Evolutionary conservation across 108 stramenopile species (phyloP).

Genomic region (Discostella stelligeroides): DNA sequence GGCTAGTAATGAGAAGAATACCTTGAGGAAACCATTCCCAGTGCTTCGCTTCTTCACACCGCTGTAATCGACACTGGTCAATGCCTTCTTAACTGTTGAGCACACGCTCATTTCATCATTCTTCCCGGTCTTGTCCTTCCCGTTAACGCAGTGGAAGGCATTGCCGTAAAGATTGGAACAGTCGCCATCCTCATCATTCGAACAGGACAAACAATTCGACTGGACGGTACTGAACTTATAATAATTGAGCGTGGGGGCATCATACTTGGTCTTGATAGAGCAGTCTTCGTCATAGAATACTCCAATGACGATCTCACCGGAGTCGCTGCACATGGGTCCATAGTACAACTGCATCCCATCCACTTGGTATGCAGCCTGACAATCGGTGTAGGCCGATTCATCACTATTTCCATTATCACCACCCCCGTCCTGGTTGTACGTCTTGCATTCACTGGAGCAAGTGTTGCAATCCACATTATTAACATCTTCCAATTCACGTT

Average conservation of each 20-base stretch:
- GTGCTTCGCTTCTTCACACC: slow-evolving; percentile 34
- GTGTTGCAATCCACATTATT: too few relatives aligned
- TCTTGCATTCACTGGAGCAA: too few relatives aligned
- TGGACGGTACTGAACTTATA: slow-evolving; percentile 46
- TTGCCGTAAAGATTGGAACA: slow-evolving; percentile 46
- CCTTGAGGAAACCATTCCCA: slow-evolving; percentile 30
- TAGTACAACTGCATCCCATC: slow-evolving; percentile 56
- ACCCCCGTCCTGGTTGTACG: too few relatives aligned
- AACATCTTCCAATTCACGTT: too few relatives aligned
- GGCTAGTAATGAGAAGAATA: slow-evolving; percentile 25
- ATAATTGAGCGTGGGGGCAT: slow-evolving; percentile 40
- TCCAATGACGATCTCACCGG: slow-evolving; percentile 50
- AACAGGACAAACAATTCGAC: slow-evolving; percentile 47
- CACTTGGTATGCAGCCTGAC: slow-evolving; percentile 43
- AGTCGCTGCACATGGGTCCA: slow-evolving; percentile 50
- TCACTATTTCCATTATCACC: too few relatives aligned
- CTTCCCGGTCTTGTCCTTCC: slow-evolving; percentile 36
- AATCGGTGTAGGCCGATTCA: slow-evolving; percentile 54
- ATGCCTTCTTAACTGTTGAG: slow-evolving; percentile 41
- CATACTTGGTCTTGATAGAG: slow-evolving; percentile 50
- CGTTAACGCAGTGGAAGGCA: slow-evolving; percentile 52
- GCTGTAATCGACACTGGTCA: slow-evolving; percentile 38
- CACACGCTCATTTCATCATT: slow-evolving; percentile 51
- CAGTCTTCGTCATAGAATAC: slow-evolving; percentile 69
- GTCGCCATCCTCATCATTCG: slow-evolving; percentile 26